phyloP scores from a whole-genome alignment of 805 yeast genomes.

The Sungouiozyma intestinalis region DNA sequence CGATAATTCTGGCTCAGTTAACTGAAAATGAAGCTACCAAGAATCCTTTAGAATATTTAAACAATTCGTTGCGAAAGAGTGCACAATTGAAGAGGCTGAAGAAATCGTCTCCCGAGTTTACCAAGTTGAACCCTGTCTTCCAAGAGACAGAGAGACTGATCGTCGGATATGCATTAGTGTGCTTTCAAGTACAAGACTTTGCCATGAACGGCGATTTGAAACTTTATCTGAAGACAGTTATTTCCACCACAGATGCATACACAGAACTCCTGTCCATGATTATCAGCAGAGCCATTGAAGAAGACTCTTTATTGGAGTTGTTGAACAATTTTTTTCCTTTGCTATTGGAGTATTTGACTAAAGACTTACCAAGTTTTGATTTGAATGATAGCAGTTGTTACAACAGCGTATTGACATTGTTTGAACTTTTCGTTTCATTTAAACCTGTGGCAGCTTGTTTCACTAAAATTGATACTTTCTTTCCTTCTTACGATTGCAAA shows the following conservation, averaged over 20 bases:
- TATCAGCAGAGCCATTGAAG: slow-evolving; percentile 49
- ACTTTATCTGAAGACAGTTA: slow-evolving; percentile 22
- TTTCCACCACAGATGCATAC: slow-evolving; percentile 21
- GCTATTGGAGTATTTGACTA: slow-evolving; percentile 19
- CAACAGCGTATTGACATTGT: slow-evolving; percentile 42
- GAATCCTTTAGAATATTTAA: slow-evolving; percentile 21
- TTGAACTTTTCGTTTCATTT: slow-evolving; percentile 46
- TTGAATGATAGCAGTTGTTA: slow-evolving; percentile 40
- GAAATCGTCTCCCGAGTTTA: slow-evolving; percentile 27
- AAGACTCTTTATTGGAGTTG: slow-evolving; percentile 54
- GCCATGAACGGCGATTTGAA: slow-evolving; percentile 17
- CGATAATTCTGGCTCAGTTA: slow-evolving; percentile 23
- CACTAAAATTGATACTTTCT: slow-evolving; percentile 46
- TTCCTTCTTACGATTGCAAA: slow-evolving; percentile 34
- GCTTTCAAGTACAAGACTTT: slow-evolving; percentile 57
- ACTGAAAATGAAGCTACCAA: slow-evolving; percentile 23
- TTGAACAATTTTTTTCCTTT: slow-evolving; percentile 38
- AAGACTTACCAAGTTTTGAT: slow-evolving; percentile 27
- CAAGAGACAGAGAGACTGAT: slow-evolving; percentile 35
- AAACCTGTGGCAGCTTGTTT: slow-evolving; percentile 54
- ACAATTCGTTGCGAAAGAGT: slow-evolving; percentile 21
- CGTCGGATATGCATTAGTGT: slow-evolving; percentile 51
- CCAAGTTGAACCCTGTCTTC: slow-evolving; percentile 31
- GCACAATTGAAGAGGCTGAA: slow-evolving; percentile 33
- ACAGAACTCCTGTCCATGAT: slow-evolving; percentile 47